Evolutionary conservation across 805 yeast genomes (phyloP).

Genomic region (Candida orba): DNA sequence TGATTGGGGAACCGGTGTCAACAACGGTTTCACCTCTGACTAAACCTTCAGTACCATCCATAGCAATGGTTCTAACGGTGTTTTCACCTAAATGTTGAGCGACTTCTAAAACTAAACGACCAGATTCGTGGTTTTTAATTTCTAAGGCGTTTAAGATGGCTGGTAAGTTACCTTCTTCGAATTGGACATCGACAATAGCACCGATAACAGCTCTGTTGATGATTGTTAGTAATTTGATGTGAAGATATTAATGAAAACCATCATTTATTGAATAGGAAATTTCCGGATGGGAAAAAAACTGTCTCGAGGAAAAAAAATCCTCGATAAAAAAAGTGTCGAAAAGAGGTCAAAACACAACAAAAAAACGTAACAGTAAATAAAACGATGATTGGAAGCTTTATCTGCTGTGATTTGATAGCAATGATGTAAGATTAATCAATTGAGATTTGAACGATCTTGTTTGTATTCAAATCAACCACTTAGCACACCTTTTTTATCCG

Average conservation of each 20-base stretch:
- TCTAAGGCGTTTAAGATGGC: slow-evolving; percentile 95
- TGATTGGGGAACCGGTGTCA: slow-evolving; percentile 98
- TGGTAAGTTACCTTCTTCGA: slow-evolving; percentile 95
- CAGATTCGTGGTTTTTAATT: slow-evolving; percentile 68
- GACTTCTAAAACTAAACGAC: slow-evolving; percentile 90
- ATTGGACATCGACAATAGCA: slow-evolving; percentile 99
- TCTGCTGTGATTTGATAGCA: too few relatives aligned
- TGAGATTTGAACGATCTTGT: too few relatives aligned
- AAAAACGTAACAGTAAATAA: neutral
- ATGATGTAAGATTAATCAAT: too few relatives aligned
- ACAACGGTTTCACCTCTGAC: slow-evolving; percentile 89
- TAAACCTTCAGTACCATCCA: slow-evolving; percentile 99
- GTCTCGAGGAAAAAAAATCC: neutral
- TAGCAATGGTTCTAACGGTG: slow-evolving; percentile 99
- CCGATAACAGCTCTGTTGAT: slow-evolving; percentile 83
- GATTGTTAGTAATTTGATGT: slow-evolving; percentile 14
- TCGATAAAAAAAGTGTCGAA: neutral
- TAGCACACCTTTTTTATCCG: too few relatives aligned
- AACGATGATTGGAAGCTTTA: too few relatives aligned
- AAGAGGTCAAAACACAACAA: slow-evolving; percentile 1
- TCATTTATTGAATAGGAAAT: neutral
- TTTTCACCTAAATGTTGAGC: slow-evolving; percentile 99
- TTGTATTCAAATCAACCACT: too few relatives aligned
- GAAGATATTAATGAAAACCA: neutral
- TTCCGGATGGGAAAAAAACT: neutral